phyloP scores from a whole-genome alignment of 768 basidiomycete genomes.

The Boletus huronensis region DNA sequence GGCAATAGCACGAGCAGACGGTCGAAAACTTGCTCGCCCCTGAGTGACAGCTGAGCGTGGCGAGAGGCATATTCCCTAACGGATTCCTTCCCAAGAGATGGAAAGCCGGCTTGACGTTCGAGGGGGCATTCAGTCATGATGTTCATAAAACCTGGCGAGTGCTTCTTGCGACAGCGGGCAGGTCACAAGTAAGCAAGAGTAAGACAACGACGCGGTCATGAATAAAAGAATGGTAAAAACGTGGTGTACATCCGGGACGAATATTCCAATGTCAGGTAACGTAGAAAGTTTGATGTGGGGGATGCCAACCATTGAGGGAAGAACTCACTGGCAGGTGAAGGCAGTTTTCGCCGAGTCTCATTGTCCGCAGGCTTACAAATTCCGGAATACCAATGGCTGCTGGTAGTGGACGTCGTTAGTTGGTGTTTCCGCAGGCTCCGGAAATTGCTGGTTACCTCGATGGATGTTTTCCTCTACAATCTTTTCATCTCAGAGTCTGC shows the following conservation, averaged over 20 bases:
- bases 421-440: background rate
- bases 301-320: slow-evolving; percentile 2
- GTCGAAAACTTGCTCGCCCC: slow-evolving; percentile 8
- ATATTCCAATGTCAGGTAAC: slow-evolving; percentile 1
- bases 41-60: slow-evolving; percentile 6
- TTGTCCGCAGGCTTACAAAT: slow-evolving; percentile 1
- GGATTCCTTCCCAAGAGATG: background rate
- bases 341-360: slow-evolving; percentile 9
- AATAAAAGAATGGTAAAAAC: slow-evolving; percentile 2
- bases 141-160: slow-evolving; percentile 17
- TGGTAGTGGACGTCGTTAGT: background rate
- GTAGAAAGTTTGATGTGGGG: background rate
- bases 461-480: slow-evolving; percentile 4
- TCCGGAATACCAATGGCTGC: background rate
- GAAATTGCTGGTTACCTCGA: background rate
- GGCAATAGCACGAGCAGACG: slow-evolving; percentile 16
- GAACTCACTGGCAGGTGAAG: slow-evolving; percentile 11
- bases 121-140: slow-evolving; percentile 17
- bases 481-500: slow-evolving; percentile 6
- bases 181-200: background rate
- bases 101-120: background rate
- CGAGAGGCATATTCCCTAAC: background rate
- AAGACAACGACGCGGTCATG: slow-evolving; percentile 3
- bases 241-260: background rate
- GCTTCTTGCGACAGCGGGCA: slow-evolving; percentile 6